Conservation (phyloP, 2,329 filamentous ascomycete species). For the Ophiostoma pallidulum region DNA sequence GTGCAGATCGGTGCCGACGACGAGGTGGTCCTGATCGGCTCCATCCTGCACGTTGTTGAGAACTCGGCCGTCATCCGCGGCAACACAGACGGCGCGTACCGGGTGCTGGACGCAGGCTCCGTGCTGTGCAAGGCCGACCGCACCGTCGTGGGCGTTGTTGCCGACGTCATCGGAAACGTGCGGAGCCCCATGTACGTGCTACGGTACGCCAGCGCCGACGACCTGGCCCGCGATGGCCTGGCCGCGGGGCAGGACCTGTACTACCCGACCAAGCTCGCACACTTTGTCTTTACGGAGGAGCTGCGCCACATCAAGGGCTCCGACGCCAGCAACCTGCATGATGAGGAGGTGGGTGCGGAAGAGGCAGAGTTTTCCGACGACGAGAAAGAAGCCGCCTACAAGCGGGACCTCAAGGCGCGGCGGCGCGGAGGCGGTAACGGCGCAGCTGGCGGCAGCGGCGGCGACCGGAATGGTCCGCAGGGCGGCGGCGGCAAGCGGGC, state of each 20-base stretch:
- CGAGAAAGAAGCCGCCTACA: slow-evolving; percentile 82
- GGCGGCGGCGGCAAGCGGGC: slow-evolving; percentile 1
- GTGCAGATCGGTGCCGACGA: slow-evolving; percentile 69
- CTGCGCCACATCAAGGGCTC: slow-evolving; percentile 75
- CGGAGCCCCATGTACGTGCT: slow-evolving; percentile 80
- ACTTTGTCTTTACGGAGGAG: slow-evolving; percentile 77
- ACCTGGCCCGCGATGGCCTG: slow-evolving; percentile 57
- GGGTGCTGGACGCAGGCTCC: slow-evolving; percentile 76
- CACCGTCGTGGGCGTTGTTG: slow-evolving; percentile 68
- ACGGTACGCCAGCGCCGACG: slow-evolving; percentile 53
- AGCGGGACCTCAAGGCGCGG: slow-evolving; percentile 58
- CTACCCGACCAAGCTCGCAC: slow-evolving; percentile 70
- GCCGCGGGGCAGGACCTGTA: slow-evolving; percentile 61
- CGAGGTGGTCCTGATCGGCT: slow-evolving; percentile 66
- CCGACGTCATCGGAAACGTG: slow-evolving; percentile 78
- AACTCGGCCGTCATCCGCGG: slow-evolving; percentile 72
- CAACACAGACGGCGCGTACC: slow-evolving; percentile 67
- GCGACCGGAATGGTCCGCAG: slow-evolving; percentile 4
- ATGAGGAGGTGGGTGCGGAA: slow-evolving; percentile 78
- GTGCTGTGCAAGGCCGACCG: slow-evolving; percentile 71
- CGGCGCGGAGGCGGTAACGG: slow-evolving; percentile 40
- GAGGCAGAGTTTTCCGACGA: slow-evolving; percentile 96
- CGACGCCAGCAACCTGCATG: slow-evolving; percentile 89
- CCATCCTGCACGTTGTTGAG: slow-evolving; percentile 67
- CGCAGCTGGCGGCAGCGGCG: slow-evolving; percentile 22